These are phyloP conservation scores for Saccharomycopsis fodiens DNA, from an alignment of 805 yeast genomes.

Conservation along the genomic window DNA sequence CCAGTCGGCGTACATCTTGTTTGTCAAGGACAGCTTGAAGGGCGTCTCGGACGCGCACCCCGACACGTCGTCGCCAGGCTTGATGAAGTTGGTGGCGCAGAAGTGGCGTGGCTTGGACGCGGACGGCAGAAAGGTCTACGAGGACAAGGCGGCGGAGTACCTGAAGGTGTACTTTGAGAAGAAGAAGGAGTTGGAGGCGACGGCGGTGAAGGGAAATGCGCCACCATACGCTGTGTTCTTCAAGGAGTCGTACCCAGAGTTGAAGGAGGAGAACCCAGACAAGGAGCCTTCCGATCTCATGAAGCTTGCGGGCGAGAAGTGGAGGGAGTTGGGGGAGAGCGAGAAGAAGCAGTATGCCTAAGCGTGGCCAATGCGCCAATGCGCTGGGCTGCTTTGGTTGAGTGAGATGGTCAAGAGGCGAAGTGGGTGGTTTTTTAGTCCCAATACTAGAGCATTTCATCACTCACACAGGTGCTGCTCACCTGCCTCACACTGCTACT, in stretches of 20 bases:
- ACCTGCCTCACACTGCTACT: too few species aligned
- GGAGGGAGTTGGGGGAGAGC: conserved; percentile 74
- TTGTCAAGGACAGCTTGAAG: conserved; percentile 3
- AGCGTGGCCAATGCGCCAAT: too few species aligned
- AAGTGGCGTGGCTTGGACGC: background rate
- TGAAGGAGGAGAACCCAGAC: conserved; percentile 20
- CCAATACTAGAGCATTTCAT: too few species aligned
- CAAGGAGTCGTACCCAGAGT: background rate
- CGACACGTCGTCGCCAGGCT: background rate
- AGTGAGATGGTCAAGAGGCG: too few species aligned
- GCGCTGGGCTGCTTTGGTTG: too few species aligned
- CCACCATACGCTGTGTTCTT: conserved; percentile 3
- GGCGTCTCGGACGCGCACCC: conserved; percentile 4
- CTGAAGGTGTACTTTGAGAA: conserved; percentile 1
- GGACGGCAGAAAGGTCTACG: background rate
- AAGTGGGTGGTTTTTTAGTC: too few species aligned
- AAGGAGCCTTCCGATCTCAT: conserved; percentile 27
- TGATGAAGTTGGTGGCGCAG: conserved; percentile 1
- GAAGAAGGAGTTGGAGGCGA: conserved; percentile 2
- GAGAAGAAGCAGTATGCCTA: conserved; percentile 72
- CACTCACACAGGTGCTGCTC: too few species aligned
- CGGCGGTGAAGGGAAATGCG: background rate
- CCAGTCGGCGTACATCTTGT: conserved; percentile 2
- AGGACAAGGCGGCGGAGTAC: conserved; percentile 1
- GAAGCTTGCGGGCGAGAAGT: conserved; percentile 78